Evolutionary conservation across 352 stramenopile species (phyloP), one percentile per base, ranked within the genome.

Genomic region (Phytophthora capsici): DNA sequence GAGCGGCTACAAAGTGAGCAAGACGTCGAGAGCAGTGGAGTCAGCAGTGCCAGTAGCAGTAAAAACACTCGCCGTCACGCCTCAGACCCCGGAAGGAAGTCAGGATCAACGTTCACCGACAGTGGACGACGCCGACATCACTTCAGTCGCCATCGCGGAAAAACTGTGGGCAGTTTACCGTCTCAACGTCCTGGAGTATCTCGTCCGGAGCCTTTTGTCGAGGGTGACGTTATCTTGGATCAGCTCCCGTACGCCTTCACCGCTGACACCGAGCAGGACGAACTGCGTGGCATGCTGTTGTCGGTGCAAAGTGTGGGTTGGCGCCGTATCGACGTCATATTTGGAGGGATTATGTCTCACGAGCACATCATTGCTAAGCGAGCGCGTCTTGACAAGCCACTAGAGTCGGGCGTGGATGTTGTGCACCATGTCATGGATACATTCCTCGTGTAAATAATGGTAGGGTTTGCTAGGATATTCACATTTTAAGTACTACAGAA

Each of bases 361-460:
- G 82, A 91, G 57, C 81, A 86, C 56, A 94, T 94, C 65, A 90
- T 94, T 59, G 86, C 84, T 36, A 93, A 92, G 63, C 77, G 83
- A 56, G 76, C 82, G 10, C 86, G 85, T 25, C 63, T 75, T 10
- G 38, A 75, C 53, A 90, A 88, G 59, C 74, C 81, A 3, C 44
- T 80, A 20, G 75, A 86, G 23, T 89, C 78, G 7, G 85, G 85
- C 28, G 61, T 92, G 54, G 85, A 93, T 53, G 61, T 93, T 17
- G 81, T 91, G 28, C 82, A 92, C 46, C 85, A 94, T 66, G 71
- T 88, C 45, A 88, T 90, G 66, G 79, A 93, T 59, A 86, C 80
- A 14, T 86, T 93, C 40, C 19, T 90, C 30, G 41, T 88, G 1
- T 93, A 69, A 69, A 22, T 34, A n/a, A 17, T 34, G 3, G 16